These are phyloP conservation scores for Aspergillus novofumigatus DNA, from an alignment of 2,329 filamentous ascomycete species.

Conservation along the genomic window DNA sequence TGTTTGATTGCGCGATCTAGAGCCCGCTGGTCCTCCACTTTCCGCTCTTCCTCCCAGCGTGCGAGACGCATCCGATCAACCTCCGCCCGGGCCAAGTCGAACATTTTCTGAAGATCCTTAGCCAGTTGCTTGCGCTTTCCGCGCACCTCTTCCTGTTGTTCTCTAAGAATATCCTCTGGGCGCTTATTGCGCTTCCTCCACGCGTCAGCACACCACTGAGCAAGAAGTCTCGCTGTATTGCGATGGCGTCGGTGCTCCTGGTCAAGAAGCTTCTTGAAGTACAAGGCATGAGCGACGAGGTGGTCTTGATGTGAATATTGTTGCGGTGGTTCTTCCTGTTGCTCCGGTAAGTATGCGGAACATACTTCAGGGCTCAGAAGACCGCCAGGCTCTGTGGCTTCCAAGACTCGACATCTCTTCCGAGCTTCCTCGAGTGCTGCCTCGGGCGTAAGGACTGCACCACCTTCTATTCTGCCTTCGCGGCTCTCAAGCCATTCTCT, in stretches of 20 bases:
- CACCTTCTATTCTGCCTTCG: conserved; percentile 42
- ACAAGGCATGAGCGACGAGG: conserved; percentile 70
- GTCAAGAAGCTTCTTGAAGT: conserved; percentile 75
- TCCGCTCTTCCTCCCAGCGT: conserved; percentile 56
- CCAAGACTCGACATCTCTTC: conserved; percentile 64
- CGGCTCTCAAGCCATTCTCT: conserved; percentile 62
- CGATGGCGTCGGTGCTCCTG: conserved; percentile 76
- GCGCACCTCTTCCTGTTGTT: conserved; percentile 65
- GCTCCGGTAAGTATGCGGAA: conserved; percentile 68
- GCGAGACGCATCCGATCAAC: conserved; percentile 54
- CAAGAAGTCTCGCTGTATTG: conserved; percentile 71
- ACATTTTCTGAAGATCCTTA: conserved; percentile 59
- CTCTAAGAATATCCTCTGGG: conserved; percentile 72
- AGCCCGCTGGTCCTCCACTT: conserved; percentile 49
- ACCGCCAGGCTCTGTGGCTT: conserved; percentile 70
- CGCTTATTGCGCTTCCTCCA: conserved; percentile 41
- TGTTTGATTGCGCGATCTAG: conserved; percentile 51
- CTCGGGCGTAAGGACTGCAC: conserved; percentile 51
- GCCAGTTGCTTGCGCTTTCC: conserved; percentile 68
- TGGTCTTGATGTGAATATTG: conserved; percentile 90
- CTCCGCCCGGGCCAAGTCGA: conserved; percentile 55
- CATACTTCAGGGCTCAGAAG: conserved; percentile 67
- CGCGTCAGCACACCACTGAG: conserved; percentile 48
- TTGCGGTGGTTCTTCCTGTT: conserved; percentile 66
- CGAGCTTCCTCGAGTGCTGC: conserved; percentile 64